Percentiles rank a stretch among this genome's conserved stretches.
Conservation (phyloP, 371 early-diverging fungal species). For the Synchytrium microbalum region DNA sequence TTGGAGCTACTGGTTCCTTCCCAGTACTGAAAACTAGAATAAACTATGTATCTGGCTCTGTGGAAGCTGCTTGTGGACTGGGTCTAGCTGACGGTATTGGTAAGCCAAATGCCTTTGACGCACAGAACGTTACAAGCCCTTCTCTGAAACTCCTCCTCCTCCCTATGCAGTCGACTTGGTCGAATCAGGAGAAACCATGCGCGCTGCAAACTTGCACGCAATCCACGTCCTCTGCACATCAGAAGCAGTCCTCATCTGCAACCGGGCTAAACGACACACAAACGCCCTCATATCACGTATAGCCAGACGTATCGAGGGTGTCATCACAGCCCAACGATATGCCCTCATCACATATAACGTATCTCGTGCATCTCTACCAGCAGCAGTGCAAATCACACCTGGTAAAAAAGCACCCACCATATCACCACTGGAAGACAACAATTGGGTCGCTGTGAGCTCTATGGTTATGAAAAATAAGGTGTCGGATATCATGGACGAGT, state of each 20-base stretch:
- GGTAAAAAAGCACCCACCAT: constrained; percentile 90
- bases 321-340: constrained; percentile 77
- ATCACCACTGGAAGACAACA: constrained; percentile 69
- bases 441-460: constrained; percentile 84
- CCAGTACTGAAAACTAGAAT: constrained; percentile 50
- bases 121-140: too few relatives aligned
- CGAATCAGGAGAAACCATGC: constrained; percentile 97
- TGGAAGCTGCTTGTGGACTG: constrained; percentile 91
- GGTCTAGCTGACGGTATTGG: constrained; percentile 95
- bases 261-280: constrained; percentile 31
- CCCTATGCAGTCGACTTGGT: constrained; percentile 40
- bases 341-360: constrained; percentile 89
- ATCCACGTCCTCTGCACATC: constrained; percentile 72
- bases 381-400: constrained; percentile 73
- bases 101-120: constrained; percentile 32
- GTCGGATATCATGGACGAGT: constrained; percentile 81
- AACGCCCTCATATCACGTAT: constrained; percentile 70
- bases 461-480: constrained; percentile 76
- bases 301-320: constrained; percentile 77
- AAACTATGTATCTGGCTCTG: constrained; percentile 82
- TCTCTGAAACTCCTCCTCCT: too few relatives aligned
- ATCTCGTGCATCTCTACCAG: constrained; percentile 46
- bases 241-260: constrained; percentile 81
- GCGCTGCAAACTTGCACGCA: constrained; percentile 89
- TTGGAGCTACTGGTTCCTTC: background rate